These are phyloP conservation scores for Solanum medicagineum DNA, from an alignment of 257 asterid genomes.

Conservation along the genomic window DNA sequence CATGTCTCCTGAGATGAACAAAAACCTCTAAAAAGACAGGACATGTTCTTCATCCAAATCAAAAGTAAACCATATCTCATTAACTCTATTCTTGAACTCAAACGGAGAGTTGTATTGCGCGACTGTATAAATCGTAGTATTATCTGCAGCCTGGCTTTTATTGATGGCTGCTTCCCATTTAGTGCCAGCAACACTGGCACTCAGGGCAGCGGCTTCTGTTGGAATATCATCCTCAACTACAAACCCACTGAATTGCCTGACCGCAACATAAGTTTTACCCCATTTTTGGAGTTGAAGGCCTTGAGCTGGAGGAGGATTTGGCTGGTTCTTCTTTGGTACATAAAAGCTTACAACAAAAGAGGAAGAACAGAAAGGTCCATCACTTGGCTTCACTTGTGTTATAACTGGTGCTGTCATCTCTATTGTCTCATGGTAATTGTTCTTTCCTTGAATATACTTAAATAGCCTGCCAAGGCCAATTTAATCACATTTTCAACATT, in stretches of 20 bases:
- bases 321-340: constrained; percentile 65
- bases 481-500: not conserved
- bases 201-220: constrained; percentile 51
- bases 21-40: not conserved
- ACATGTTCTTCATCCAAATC: constrained; percentile 5
- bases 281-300: constrained; percentile 53
- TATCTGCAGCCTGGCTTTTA: constrained; percentile 29
- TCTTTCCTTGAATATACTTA: constrained; percentile 65
- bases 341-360: constrained; percentile 61
- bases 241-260: constrained; percentile 69
- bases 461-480: constrained; percentile 36
- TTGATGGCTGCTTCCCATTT: constrained; percentile 46
- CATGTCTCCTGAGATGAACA: not conserved
- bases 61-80: constrained; percentile 73
- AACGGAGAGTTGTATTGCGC: constrained; percentile 85
- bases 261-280: constrained; percentile 55
- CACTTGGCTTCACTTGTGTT: constrained; percentile 58
- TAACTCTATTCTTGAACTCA: constrained; percentile 56
- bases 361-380: constrained; percentile 76
- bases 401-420: constrained; percentile 90
- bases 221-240: constrained; percentile 38
- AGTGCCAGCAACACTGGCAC: constrained; percentile 44
- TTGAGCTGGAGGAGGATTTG: constrained; percentile 51
- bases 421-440: constrained; percentile 29
- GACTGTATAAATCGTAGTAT: constrained; percentile 32